Base-by-base conservation (phyloP, 768 basidiomycete species). In the Russula dissimulans region DNA sequence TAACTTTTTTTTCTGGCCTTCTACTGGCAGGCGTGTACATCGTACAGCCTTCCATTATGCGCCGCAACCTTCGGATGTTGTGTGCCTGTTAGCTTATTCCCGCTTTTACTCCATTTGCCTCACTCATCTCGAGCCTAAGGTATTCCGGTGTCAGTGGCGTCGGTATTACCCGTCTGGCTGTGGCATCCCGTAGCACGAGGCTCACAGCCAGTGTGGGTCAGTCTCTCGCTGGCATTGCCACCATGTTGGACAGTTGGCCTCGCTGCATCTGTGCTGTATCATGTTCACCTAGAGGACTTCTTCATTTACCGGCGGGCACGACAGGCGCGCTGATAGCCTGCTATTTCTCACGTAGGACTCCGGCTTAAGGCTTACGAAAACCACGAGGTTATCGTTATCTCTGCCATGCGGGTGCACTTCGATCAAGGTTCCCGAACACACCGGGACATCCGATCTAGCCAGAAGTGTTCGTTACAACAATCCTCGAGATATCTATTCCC, bases 131-230 rank as follows among this genome's bases (percentile, higher is more conserved):
- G 11, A 46, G 43, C 55, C 31, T 46, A 39, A 56, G 36, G 59
- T 15, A 31, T 36, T 41, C 54, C 42, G n/a, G 32, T 32, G 4
- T 8, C 55, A 52, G 52, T 39, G 14, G 45, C 41, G 15, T 49
- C 48, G 45, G 48, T 43, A 52, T 41, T 15, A 17, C 17, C 39
- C 14, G 43, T 52, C 49, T 39, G 18, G 34, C 49, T 61, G 32
- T 56, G 44, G 50, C 43, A 15, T 22, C 29, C 41, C 54, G 31
- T 61, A 52, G 49, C 54, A 56, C 31, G 55, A 56, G 54, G 55
- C 55, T 48, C 12, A 3, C 42, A 18, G 43, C 43, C 9, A 11
- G 22, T n/a, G 18, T 54, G 15, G 10, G 5, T 48, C 17, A 1
- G 22, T 26, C 22, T 26, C 22, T 2, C 22, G 22, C 22, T 26